Evolutionary conservation across 805 yeast genomes (phyloP).

Genomic region (Sungouiella blattae): DNA sequence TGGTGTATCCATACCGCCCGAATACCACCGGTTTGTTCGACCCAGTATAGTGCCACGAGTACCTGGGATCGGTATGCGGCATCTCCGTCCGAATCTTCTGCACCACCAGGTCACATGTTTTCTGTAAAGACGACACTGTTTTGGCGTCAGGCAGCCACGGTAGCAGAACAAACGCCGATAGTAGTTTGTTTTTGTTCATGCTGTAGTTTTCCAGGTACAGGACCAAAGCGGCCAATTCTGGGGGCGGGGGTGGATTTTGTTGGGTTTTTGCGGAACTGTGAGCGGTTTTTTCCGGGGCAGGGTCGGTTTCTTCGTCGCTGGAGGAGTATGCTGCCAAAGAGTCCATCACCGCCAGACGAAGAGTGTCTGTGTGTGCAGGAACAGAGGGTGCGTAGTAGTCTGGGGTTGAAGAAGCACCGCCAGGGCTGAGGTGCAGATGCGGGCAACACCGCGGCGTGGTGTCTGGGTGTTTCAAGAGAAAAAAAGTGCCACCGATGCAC

Average conservation of each 20-base stretch:
- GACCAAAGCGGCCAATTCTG: conserved; percentile 2
- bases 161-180: conserved; percentile 13
- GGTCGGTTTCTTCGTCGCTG: conserved; percentile 7
- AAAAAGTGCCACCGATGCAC: no score
- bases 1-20: conserved; percentile 7
- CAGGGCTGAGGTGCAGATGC: no score
- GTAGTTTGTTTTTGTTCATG: conserved; percentile 12
- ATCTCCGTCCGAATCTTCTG: background rate
- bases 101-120: conserved; percentile 4
- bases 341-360: no score
- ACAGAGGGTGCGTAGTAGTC: no score
- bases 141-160: conserved; percentile 17
- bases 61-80: conserved; percentile 5
- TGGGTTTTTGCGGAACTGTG: background rate
- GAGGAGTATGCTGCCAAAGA: conserved; percentile 15
- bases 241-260: background rate
- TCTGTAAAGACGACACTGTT: conserved; percentile 2
- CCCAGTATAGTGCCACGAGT: conserved; percentile 4
- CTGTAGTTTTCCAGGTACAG: conserved; percentile 19
- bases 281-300: background rate
- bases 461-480: no score
- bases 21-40: conserved; percentile 3
- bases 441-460: no score
- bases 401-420: no score
- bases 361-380: no score